Percentiles rank a stretch among this genome's conserved stretches.
Conservation (phyloP, 2,329 filamentous ascomycete genomes). For the Hysterium pulicare region DNA sequence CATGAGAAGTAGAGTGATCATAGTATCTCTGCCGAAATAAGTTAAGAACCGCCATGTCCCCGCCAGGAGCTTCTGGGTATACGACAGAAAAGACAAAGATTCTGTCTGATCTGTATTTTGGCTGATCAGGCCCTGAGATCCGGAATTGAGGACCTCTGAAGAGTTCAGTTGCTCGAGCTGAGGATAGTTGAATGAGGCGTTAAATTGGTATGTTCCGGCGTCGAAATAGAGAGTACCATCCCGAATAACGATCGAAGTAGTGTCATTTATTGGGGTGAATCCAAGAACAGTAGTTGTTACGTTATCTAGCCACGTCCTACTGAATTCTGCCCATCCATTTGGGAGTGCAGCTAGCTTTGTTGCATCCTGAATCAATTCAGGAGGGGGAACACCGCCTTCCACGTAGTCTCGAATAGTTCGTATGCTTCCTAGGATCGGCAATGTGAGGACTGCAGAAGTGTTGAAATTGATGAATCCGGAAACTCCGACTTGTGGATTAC, state of each 20-base stretch:
- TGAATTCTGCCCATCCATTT: slow-evolving; percentile 47
- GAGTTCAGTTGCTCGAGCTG: slow-evolving; percentile 56
- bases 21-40: slow-evolving; percentile 64
- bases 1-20: slow-evolving; percentile 59
- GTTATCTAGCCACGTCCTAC: slow-evolving; percentile 61
- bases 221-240: slow-evolving; percentile 45
- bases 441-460: slow-evolving; percentile 52
- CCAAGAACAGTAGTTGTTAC: slow-evolving; percentile 54
- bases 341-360: slow-evolving; percentile 42
- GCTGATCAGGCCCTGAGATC: slow-evolving; percentile 45
- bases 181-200: slow-evolving; percentile 60
- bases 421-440: slow-evolving; percentile 61
- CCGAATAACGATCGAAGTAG: slow-evolving; percentile 35
- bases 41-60: slow-evolving; percentile 65
- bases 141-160: slow-evolving; percentile 48
- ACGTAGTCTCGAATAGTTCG: slow-evolving; percentile 61
- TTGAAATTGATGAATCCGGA: slow-evolving; percentile 56
- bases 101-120: slow-evolving; percentile 47
- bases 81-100: slow-evolving; percentile 62
- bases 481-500: slow-evolving; percentile 51
- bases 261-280: slow-evolving; percentile 34
- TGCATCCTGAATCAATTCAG: slow-evolving; percentile 54
- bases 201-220: slow-evolving; percentile 56
- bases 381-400: slow-evolving; percentile 55
- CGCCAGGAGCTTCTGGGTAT: slow-evolving; percentile 60